Evolutionary conservation across 2,329 filamentous ascomycete genomes (phyloP), one percentile per base, ranked within the genome.

Genomic region (Exophiala aquamarina): DNA sequence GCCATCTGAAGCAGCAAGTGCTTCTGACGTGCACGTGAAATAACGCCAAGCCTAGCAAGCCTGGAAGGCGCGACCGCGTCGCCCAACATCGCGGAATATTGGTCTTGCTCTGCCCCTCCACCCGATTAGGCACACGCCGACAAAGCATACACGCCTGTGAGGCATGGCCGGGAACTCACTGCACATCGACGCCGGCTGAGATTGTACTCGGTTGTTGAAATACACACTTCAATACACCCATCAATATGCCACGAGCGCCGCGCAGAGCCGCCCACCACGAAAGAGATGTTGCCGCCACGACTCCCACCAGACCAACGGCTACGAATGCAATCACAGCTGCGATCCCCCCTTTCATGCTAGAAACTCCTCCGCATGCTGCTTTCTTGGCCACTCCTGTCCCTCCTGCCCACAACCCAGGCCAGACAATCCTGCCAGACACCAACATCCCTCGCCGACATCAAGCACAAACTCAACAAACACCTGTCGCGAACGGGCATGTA

Each of bases 281-380:
- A 14, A 40, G 43, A 19, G 49, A 50, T 18, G 49, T 40, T 20
- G 41, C 36, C 11, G 52, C 54, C 19, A 52, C 58, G 8, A 60
- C 58, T 10, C 58, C 56, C 3, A 59, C 56, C 4, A 48, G 56
- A n/a, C 38, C 53, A 19, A 45, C 40, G 26, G 35, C 29, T 18
- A 50, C 48, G 18, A 61, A 61, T 50, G 46, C 55, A 18, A 55
- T 61, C 44, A 59, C 57, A 10, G 59, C 55, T 18, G 46, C 54
- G n/a, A 61, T 61, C 33, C 59, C 59, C 32, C 59, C 59, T 23
- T 59, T 55, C 31, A 61, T 61, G 59, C 59, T 61, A 15, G 57
- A 61, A 37, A 61, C 59, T 7, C 59, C 59, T 15, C 58, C 59
- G 3, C 57, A 59, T 44, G 57, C 59, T 21, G 53, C 57, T 3